These are phyloP conservation scores for Dipteronia sinensis DNA, from an alignment of 345 rosid genomes.

Conservation along the genomic window DNA sequence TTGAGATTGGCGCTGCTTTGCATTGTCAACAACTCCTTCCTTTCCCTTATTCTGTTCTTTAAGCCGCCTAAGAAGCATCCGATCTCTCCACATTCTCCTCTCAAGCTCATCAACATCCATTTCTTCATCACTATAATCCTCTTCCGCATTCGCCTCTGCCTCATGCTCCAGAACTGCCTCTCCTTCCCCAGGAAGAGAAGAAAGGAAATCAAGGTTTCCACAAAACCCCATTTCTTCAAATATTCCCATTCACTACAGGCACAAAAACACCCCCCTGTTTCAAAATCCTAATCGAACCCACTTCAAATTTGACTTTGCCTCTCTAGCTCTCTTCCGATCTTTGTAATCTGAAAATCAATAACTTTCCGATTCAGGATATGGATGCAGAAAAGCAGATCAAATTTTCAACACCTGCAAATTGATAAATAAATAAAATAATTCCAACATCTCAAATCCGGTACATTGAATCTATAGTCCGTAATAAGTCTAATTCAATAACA, in stretches of 20 bases:
- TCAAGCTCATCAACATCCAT: slow-evolving; percentile 75
- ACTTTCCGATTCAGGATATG: not conserved
- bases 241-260: slow-evolving; percentile 32
- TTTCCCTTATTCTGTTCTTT: slow-evolving; percentile 60
- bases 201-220: slow-evolving; percentile 53
- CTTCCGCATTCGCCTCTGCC: slow-evolving; percentile 47
- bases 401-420: slow-evolving; percentile 2
- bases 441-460: not conserved
- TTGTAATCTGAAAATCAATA: not conserved
- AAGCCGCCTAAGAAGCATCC: slow-evolving; percentile 59
- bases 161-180: slow-evolving; percentile 45
- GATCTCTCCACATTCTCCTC: slow-evolving; percentile 81
- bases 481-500: slow-evolving; percentile 5
- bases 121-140: slow-evolving; percentile 66
- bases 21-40: slow-evolving; percentile 41
- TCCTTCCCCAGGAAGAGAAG: slow-evolving; percentile 39
- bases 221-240: slow-evolving; percentile 63
- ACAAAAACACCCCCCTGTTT: not conserved
- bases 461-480: slow-evolving; percentile 22
- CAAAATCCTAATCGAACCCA: not conserved
- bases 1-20: slow-evolving; percentile 65
- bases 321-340: not conserved
- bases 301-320: not conserved
- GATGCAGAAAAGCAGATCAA: not conserved
- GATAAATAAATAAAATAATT: not conserved